These are phyloP conservation scores for Protea cynaroides DNA, from an alignment of 164 flowering plant genomes.

Conservation along the genomic window DNA sequence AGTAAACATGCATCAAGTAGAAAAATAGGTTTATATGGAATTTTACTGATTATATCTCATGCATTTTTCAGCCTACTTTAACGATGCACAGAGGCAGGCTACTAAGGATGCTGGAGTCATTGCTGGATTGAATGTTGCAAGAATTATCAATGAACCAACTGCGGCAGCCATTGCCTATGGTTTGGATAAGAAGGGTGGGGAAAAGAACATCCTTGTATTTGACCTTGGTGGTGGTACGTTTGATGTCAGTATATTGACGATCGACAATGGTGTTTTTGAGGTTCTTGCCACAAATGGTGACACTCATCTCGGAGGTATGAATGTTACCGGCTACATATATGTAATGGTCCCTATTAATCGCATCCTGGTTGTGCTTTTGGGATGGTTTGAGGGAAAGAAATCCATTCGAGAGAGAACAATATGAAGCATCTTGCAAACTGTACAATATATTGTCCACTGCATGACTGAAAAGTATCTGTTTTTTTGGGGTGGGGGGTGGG, in stretches of 20 bases:
- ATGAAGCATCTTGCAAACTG: not conserved
- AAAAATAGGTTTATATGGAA: not conserved
- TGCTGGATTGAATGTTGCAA: slow-evolving; percentile 28
- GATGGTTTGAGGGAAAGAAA: not conserved
- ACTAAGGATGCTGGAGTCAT: slow-evolving; percentile 32
- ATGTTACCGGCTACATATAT: not conserved
- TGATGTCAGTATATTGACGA: slow-evolving; percentile 92
- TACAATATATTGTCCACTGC: no score
- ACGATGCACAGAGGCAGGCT: slow-evolving; percentile 36
- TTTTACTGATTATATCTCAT: not conserved
- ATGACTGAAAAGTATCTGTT: slow-evolving; percentile 3
- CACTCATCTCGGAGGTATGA: slow-evolving; percentile 87
- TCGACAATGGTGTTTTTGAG: slow-evolving; percentile 94
- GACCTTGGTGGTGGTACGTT: slow-evolving; percentile 95
- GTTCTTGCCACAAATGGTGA: slow-evolving; percentile 92
- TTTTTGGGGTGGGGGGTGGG: no score
- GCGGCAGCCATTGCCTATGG: slow-evolving; percentile 36
- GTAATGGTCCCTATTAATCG: no score
- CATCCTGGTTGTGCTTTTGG: not conserved
- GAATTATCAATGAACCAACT: slow-evolving; percentile 33
- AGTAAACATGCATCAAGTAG: not conserved
- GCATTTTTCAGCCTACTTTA: slow-evolving; percentile 27
- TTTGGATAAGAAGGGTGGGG: slow-evolving; percentile 30
- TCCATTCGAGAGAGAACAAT: no score
- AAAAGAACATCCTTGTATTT: slow-evolving; percentile 58